These are phyloP conservation scores for Lenzites betulinus DNA, from an alignment of 768 basidiomycete species.

Conservation along the genomic window DNA sequence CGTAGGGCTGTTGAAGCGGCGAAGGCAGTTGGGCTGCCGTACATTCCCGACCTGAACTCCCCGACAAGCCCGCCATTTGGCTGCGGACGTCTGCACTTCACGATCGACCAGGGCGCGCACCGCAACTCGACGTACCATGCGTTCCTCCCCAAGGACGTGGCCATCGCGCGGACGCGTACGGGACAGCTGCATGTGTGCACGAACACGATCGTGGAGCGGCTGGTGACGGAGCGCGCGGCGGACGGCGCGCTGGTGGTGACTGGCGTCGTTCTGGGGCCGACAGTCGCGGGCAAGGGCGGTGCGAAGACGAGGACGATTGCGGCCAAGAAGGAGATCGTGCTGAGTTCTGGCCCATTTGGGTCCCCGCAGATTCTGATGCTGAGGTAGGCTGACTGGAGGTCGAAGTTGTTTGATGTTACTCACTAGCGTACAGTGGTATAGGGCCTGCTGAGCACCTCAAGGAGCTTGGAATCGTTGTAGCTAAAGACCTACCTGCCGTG, in stretches of 20 bases:
- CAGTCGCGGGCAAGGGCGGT: background rate
- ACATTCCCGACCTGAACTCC: slow-evolving; percentile 26
- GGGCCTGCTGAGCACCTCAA: slow-evolving; percentile 27
- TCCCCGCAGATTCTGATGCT: slow-evolving; percentile 45
- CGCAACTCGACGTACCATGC: slow-evolving; percentile 27
- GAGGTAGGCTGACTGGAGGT: slow-evolving; percentile 24
- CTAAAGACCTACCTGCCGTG: slow-evolving; percentile 30
- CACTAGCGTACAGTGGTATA: slow-evolving; percentile 23
- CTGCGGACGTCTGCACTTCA: slow-evolving; percentile 25
- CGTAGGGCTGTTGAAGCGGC: slow-evolving; percentile 20
- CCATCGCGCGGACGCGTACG: slow-evolving; percentile 5
- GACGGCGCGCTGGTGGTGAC: slow-evolving; percentile 10
- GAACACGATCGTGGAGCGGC: slow-evolving; percentile 18
- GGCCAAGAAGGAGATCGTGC: slow-evolving; percentile 27
- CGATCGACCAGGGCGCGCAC: slow-evolving; percentile 22
- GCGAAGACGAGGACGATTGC: background rate
- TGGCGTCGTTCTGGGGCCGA: slow-evolving; percentile 14
- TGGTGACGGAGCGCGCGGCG: slow-evolving; percentile 12
- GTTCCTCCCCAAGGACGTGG: slow-evolving; percentile 22
- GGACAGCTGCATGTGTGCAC: slow-evolving; percentile 25
- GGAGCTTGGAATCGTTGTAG: slow-evolving; percentile 22
- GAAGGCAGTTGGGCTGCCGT: slow-evolving; percentile 24
- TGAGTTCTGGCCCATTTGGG: slow-evolving; percentile 28
- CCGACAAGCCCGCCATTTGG: slow-evolving; percentile 24
- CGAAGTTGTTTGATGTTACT: background rate